phyloP scores from a whole-genome alignment of 768 basidiomycete species.

The Auricularia sp. region DNA sequence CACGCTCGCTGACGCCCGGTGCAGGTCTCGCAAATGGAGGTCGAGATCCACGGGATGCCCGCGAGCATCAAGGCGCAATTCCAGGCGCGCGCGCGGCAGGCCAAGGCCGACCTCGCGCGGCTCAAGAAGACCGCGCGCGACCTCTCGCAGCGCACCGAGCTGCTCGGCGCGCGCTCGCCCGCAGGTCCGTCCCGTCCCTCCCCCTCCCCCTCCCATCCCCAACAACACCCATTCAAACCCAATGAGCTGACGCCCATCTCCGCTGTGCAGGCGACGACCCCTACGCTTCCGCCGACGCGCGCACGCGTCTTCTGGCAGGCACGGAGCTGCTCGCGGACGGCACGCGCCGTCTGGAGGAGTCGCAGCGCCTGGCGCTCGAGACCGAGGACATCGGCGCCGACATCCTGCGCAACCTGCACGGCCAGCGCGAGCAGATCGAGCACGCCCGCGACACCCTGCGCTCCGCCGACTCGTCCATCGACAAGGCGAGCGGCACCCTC shows the following conservation, averaged over 20 bases:
- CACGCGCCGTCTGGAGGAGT: slow-evolving; percentile 74
- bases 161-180: background rate
- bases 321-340: slow-evolving; percentile 78
- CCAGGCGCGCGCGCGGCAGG: slow-evolving; percentile 59
- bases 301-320: slow-evolving; percentile 70
- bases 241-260: slow-evolving; percentile 56
- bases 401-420: slow-evolving; percentile 74
- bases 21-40: slow-evolving; percentile 98
- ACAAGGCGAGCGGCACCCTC: slow-evolving; percentile 82
- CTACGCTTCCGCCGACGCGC: slow-evolving; percentile 40
- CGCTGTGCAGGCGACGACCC: slow-evolving; percentile 65
- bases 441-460: slow-evolving; percentile 81
- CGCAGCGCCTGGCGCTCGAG: slow-evolving; percentile 86
- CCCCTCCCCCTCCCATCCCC: slow-evolving; percentile 54
- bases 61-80: slow-evolving; percentile 73
- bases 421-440: slow-evolving; percentile 90
- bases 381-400: slow-evolving; percentile 94
- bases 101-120: slow-evolving; percentile 64
- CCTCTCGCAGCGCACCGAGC: background rate
- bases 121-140: slow-evolving; percentile 61
- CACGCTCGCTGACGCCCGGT: slow-evolving; percentile 4
- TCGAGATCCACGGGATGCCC: slow-evolving; percentile 92
- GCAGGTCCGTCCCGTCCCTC: slow-evolving; percentile 40
- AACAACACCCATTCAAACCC: slow-evolving; percentile 24
- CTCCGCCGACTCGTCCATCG: slow-evolving; percentile 80